Base-by-base conservation (phyloP, 441 rosid genomes). In the Pelargonium exstipulatum region DNA sequence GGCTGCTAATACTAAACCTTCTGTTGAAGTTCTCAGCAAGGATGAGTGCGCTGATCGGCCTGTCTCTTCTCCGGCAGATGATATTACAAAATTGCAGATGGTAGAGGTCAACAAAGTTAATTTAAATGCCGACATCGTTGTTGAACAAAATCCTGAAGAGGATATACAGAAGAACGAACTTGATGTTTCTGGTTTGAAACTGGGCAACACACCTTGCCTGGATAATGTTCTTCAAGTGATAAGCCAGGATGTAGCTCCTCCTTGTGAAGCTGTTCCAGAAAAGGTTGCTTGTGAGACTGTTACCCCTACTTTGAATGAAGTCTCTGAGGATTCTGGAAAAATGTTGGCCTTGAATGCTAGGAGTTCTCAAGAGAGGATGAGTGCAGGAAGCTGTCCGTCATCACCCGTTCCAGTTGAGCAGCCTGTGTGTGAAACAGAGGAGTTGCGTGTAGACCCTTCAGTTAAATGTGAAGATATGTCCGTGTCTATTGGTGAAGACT, bases 161-260 rank as follows among this genome's bases (percentile, higher is more conserved):
- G 60, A 48, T 66, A 53, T 57, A 10, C 64, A 22, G 10, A 60
- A 60, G 64, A 14, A 60, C 22, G 64, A 60, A 10, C 26, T 13
- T 60, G 64, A 60, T 24, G 64, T 37, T 57, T 35, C 71, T 24
- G 63, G 60, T 69, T 32, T 14, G 12, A 71, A 53, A 46, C 48
- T 32, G 49, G 69, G 62, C 9, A 48, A 75, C 71, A 32, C 12
- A 43, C 32, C 60, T 1, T 42, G 63, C 18, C 40, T 6, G 4
- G 73, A 73, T 55, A 69, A 5, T 69, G 62, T 18, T 42, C 76
- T 37, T 20, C 32, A 70, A 40, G 71, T 67, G 13, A 73, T 64
- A 37, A 61, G 66, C 29, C 61, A 7, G 49, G 71, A 69, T 69
- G 66, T 67, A 67, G 57, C 71, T 70, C 68, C 75, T 64, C 66